These are phyloP conservation scores for Thermothielavioides terrestris DNA, from an alignment of 495 filamentous ascomycete genomes.

Conservation along the genomic window DNA sequence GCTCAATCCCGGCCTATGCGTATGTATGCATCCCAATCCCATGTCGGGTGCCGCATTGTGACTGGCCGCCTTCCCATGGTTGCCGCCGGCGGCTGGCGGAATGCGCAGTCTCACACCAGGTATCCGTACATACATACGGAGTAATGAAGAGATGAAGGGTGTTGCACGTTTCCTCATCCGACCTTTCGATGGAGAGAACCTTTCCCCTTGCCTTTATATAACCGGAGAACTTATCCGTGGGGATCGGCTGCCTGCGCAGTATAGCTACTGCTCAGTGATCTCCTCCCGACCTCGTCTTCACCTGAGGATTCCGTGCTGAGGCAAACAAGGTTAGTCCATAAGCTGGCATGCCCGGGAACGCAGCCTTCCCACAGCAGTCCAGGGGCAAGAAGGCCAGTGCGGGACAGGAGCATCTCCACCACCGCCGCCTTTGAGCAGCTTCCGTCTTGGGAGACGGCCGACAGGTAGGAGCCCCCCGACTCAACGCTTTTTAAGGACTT, in stretches of 20 bases:
- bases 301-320: too few relatives aligned
- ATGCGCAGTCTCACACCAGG: not conserved
- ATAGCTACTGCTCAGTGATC: too few relatives aligned
- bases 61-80: slow-evolving; percentile 1
- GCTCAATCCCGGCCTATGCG: slow-evolving; percentile 15
- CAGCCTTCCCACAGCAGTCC: not conserved
- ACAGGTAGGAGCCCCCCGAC: too few relatives aligned
- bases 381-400: not conserved
- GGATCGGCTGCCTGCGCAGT: too few relatives aligned
- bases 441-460: not conserved
- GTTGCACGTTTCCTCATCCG: too few relatives aligned
- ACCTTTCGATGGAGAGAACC: not conserved
- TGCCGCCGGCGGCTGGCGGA: not conserved
- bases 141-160: not conserved
- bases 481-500: not conserved
- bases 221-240: too few relatives aligned
- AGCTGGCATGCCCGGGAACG: too few relatives aligned
- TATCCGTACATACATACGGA: not conserved
- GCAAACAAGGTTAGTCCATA: too few relatives aligned
- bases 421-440: not conserved
- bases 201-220: not conserved
- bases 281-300: too few relatives aligned
- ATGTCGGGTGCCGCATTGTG: slow-evolving; percentile 3
- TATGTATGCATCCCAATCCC: slow-evolving; percentile 14
- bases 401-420: not conserved